phyloP scores from a whole-genome alignment of 176 grass and related monocot genomes.

The Cymbopogon citratus region DNA sequence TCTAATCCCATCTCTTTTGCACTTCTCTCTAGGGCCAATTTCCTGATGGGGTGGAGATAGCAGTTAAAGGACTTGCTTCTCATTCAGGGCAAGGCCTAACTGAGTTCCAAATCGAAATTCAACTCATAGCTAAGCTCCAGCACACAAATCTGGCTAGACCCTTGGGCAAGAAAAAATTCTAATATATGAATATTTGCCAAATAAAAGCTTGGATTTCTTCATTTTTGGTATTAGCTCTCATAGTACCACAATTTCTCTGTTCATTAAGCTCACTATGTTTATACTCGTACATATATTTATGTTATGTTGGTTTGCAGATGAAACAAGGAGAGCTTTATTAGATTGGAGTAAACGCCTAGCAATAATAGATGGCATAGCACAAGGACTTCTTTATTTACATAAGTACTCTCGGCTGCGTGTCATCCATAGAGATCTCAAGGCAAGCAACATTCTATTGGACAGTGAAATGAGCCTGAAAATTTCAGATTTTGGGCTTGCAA shows the following conservation, averaged over 20 bases:
- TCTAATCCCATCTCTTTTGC: too few relatives aligned
- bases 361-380: not conserved
- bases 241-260: too few relatives aligned
- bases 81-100: not conserved
- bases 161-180: not conserved
- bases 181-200: not conserved
- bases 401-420: not conserved
- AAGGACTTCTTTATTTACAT: not conserved
- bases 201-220: not conserved
- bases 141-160: not conserved
- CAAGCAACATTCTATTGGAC: not conserved
- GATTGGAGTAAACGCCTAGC: not conserved
- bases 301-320: too few relatives aligned
- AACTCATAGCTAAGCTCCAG: not conserved
- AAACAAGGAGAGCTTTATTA: not conserved
- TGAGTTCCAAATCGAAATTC: not conserved
- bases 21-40: not conserved
- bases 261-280: too few relatives aligned
- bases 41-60: not conserved
- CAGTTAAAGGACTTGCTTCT: not conserved
- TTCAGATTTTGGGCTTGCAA: slow-evolving; percentile 6
- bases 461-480: not conserved
- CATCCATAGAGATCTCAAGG: not conserved
- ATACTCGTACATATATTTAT: too few relatives aligned
- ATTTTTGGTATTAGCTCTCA: not conserved